These are phyloP conservation scores for Kurtzmaniella quercitrusa DNA, from an alignment of 1,139 yeast species.

Conservation along the genomic window DNA sequence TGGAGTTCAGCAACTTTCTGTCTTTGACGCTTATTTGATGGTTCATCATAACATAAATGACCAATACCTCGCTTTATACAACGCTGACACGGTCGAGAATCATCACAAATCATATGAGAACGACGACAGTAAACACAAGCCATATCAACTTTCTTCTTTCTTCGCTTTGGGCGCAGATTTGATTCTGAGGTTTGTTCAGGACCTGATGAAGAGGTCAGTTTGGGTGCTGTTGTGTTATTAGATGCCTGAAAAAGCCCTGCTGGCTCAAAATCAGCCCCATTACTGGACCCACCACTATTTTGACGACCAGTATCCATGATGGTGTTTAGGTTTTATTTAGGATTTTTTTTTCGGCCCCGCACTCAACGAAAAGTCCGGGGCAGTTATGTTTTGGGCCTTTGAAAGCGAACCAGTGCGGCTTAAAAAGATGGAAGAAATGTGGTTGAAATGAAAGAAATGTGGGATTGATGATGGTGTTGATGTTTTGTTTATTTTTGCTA, in stretches of 20 bases:
- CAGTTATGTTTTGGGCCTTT: not conserved
- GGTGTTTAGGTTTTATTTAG: not conserved
- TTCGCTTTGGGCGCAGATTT: constrained; percentile 12
- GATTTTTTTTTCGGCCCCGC: constrained; percentile 2
- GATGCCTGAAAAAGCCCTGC: constrained; percentile 4
- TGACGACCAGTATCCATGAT: not conserved
- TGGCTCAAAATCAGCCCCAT: constrained; percentile 3
- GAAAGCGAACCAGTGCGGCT: too few relatives aligned
- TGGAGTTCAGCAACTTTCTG: constrained; percentile 35
- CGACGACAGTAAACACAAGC: constrained; percentile 93
- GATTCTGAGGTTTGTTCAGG: constrained; percentile 5
- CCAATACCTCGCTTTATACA: constrained; percentile 88
- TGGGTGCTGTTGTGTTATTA: not conserved
- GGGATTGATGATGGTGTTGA: too few relatives aligned
- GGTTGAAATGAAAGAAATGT: too few relatives aligned
- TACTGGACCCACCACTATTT: not conserved
- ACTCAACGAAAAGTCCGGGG: not conserved
- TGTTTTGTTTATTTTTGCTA: too few relatives aligned
- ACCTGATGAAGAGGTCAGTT: not conserved
- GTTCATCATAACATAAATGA: constrained; percentile 84
- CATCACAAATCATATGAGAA: constrained; percentile 94
- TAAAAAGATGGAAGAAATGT: too few relatives aligned
- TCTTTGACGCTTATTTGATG: constrained; percentile 42
- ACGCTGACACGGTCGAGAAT: constrained; percentile 78
- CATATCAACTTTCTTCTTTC: constrained; percentile 55